These are phyloP conservation scores for Gentiana straminea DNA, from an alignment of 257 asterid genomes.

Conservation along the genomic window DNA sequence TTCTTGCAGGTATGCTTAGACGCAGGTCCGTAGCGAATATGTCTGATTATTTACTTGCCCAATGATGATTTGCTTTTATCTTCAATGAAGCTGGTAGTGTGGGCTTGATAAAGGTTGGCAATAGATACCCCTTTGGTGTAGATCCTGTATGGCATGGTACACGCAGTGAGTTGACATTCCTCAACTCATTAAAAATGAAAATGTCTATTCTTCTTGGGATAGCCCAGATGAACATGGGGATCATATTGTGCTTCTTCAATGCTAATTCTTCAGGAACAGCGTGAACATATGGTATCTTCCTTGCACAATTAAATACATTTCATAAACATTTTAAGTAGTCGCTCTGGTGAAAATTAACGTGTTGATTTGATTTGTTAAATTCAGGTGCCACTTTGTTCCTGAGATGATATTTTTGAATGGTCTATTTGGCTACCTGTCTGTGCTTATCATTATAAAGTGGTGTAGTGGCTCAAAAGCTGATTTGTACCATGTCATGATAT, in stretches of 20 bases:
- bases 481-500: slow-evolving; percentile 95
- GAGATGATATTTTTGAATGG: slow-evolving; percentile 86
- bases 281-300: slow-evolving; percentile 63
- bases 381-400: slow-evolving; percentile 95
- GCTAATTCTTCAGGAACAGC: slow-evolving; percentile 71
- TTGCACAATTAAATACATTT: slow-evolving; percentile 2
- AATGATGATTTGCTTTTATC: slow-evolving; percentile 5
- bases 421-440: slow-evolving; percentile 84
- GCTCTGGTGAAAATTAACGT: no score
- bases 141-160: slow-evolving; percentile 99
- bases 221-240: slow-evolving; percentile 97
- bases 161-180: slow-evolving; percentile 92
- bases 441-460: slow-evolving; percentile 87
- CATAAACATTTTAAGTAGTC: background rate
- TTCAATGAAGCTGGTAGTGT: slow-evolving; percentile 71
- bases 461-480: slow-evolving; percentile 93
- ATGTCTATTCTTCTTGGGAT: slow-evolving; percentile 96
- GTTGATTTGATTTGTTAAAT: slow-evolving; percentile 16
- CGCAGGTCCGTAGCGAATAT: background rate
- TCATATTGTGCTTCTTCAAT: slow-evolving; percentile 81
- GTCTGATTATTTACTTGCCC: slow-evolving; percentile 2
- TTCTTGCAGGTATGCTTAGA: slow-evolving; percentile 70
- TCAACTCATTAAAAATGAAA: slow-evolving; percentile 93
- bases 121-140: slow-evolving; percentile 88
- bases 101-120: slow-evolving; percentile 79